phyloP scores from a whole-genome alignment of 768 basidiomycete species.

The Lactarius vividus region DNA sequence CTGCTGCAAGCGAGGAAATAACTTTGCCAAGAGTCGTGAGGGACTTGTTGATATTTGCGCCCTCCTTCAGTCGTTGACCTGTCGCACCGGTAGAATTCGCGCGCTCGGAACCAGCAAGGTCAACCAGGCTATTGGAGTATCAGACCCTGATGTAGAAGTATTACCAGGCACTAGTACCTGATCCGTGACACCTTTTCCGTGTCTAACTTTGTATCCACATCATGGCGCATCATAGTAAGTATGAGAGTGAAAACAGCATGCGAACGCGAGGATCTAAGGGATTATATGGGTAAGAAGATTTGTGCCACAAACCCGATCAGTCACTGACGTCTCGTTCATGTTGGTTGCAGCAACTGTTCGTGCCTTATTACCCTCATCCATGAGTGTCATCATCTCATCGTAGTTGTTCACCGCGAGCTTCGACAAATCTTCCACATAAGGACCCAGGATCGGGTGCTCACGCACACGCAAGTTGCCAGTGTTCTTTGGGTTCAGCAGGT shows the following conservation, averaged over 20 bases:
- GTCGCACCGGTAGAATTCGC: conserved; percentile 98
- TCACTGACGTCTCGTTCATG: conserved; percentile 91
- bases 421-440: conserved; percentile 98
- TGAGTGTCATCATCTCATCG: conserved; percentile 97
- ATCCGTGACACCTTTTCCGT: conserved; percentile 99
- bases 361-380: conserved; percentile 99
- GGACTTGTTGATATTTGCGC: conserved; percentile 98
- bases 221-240: conserved; percentile 88
- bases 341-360: conserved; percentile 97
- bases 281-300: not conserved
- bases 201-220: conserved; percentile 78
- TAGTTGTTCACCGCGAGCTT: conserved; percentile 90
- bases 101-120: conserved; percentile 94
- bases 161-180: conserved; percentile 47
- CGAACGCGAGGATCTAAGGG: conserved; percentile 81
- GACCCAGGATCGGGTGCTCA: conserved; percentile 93
- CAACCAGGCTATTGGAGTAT: conserved; percentile 68
- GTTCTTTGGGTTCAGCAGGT: conserved; percentile 96
- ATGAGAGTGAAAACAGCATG: conserved; percentile 98
- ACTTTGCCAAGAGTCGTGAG: conserved; percentile 98
- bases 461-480: conserved; percentile 93
- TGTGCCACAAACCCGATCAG: not conserved
- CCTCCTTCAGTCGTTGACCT: conserved; percentile 93
- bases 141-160: not conserved
- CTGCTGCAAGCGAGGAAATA: conserved; percentile 78